phyloP scores from a whole-genome alignment of 352 stramenopile species.

The Globisporangium radiosum region DNA sequence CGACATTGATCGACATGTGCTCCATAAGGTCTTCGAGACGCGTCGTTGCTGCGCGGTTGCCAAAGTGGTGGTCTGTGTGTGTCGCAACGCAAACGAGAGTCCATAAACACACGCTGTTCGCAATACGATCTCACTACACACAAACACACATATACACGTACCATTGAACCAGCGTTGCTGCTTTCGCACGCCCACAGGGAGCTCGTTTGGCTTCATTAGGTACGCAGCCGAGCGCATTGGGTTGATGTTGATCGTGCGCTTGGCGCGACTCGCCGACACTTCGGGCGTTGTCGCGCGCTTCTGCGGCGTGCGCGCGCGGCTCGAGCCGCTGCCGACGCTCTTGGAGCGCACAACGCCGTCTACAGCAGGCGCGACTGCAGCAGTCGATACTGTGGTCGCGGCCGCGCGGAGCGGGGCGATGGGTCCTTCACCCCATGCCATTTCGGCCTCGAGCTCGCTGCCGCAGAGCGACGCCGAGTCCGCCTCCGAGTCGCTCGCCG shows the following conservation, averaged over 20 bases:
- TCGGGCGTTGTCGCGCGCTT: slow-evolving; percentile 38
- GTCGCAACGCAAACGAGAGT: neutral
- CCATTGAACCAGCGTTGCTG: slow-evolving; percentile 85
- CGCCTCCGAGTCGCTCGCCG: slow-evolving; percentile 52
- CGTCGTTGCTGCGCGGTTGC: slow-evolving; percentile 63
- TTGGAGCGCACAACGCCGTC: slow-evolving; percentile 25
- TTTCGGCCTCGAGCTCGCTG: slow-evolving; percentile 70
- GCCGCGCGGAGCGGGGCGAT: slow-evolving; percentile 58
- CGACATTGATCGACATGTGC: slow-evolving; percentile 82
- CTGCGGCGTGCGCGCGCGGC: slow-evolving; percentile 53
- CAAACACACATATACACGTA: slow-evolving; percentile 13
- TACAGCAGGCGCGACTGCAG: neutral
- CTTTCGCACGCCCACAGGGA: slow-evolving; percentile 58
- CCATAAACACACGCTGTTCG: too few relatives aligned
- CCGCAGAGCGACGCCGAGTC: slow-evolving; percentile 61
- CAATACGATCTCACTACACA: too few relatives aligned
- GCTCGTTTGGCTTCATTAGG: slow-evolving; percentile 57
- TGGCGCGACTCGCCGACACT: slow-evolving; percentile 50
- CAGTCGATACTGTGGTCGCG: slow-evolving; percentile 2
- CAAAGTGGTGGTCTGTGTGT: slow-evolving; percentile 71
- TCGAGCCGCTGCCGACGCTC: slow-evolving; percentile 64
- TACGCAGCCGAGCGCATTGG: slow-evolving; percentile 61
- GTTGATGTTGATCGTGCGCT: slow-evolving; percentile 78
- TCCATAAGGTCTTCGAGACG: slow-evolving; percentile 81
- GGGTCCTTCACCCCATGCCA: slow-evolving; percentile 69